phyloP scores from a whole-genome alignment of 169 alveolate genomes.

The Plasmodium adleri region DNA sequence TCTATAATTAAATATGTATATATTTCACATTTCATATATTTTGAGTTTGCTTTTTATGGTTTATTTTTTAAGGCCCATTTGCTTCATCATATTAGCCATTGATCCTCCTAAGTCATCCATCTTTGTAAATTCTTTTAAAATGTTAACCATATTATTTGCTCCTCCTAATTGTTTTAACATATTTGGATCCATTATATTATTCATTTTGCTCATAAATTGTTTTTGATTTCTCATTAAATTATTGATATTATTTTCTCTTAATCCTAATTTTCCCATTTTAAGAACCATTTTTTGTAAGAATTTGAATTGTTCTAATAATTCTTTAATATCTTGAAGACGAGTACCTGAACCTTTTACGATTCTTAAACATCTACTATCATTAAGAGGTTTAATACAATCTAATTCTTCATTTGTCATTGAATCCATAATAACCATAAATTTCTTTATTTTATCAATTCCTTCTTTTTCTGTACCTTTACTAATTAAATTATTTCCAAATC shows the following conservation, averaged over 20 bases:
- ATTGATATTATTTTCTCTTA: conserved; percentile 92
- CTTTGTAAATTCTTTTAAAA: conserved; percentile 91
- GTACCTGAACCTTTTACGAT: conserved; percentile 98
- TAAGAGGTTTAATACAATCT: conserved; percentile 93
- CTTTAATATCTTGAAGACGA: conserved; percentile 91
- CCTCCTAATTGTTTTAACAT: conserved; percentile 98
- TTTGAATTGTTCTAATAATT: conserved; percentile 96
- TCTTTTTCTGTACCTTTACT: conserved; percentile 97
- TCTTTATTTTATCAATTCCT: conserved; percentile 95
- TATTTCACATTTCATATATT: neutral
- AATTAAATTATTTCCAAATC: conserved; percentile 90
- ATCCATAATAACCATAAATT: conserved; percentile 96
- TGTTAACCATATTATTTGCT: conserved; percentile 93
- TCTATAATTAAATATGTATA: too few species aligned
- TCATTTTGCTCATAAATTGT: conserved; percentile 95
- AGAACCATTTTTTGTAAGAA: conserved; percentile 96
- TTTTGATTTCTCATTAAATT: conserved; percentile 95
- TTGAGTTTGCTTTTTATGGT: neutral
- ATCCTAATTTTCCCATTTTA: conserved; percentile 96
- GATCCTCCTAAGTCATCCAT: conserved; percentile 76
- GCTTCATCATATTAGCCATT: conserved; percentile 76
- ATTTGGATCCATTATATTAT: conserved; percentile 96
- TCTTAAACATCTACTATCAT: conserved; percentile 92
- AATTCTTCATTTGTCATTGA: conserved; percentile 97
- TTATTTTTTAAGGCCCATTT: conserved; percentile 75